phyloP scores from a whole-genome alignment of 768 basidiomycete genomes.

The Terana coerulea region DNA sequence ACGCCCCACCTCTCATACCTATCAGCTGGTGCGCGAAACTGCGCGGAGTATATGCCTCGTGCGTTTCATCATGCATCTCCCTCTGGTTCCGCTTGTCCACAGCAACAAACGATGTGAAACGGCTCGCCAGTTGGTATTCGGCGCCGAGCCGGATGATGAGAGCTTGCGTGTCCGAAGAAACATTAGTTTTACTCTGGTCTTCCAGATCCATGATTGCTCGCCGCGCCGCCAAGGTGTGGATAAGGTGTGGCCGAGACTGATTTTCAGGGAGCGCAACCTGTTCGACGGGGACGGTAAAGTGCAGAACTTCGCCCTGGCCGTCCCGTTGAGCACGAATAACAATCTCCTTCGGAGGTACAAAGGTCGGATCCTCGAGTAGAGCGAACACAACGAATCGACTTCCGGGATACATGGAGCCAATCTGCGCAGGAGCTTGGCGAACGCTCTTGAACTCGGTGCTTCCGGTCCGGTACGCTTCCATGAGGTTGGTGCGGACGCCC shows the following conservation, averaged over 20 bases:
- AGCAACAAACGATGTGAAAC: constrained; percentile 54
- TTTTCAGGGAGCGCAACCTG: constrained; percentile 22
- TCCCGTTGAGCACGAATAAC: constrained; percentile 26
- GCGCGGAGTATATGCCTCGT: too few relatives aligned
- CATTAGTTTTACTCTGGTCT: constrained; percentile 13
- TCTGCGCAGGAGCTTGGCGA: constrained; percentile 29
- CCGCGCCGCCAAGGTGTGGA: constrained; percentile 55
- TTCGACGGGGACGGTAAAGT: constrained; percentile 20
- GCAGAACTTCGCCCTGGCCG: constrained; percentile 17
- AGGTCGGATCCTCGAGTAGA: constrained; percentile 21
- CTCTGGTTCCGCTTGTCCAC: constrained; percentile 23
- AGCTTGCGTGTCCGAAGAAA: constrained; percentile 29
- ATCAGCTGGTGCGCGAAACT: too few relatives aligned
- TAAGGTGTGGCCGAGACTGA: constrained; percentile 23
- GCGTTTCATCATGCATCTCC: too few relatives aligned
- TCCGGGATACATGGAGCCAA: constrained; percentile 31
- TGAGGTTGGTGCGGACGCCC: constrained; percentile 19
- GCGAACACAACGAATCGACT: constrained; percentile 33
- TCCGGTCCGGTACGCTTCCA: background rate
- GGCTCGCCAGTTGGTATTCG: constrained; percentile 48
- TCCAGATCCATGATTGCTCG: constrained; percentile 52
- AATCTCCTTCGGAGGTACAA: constrained; percentile 24
- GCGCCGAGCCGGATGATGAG: constrained; percentile 47
- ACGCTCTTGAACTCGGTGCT: constrained; percentile 10
- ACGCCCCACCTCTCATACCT: too few relatives aligned